phyloP scores from a whole-genome alignment of 805 yeast genomes.

The Schizosaccharomyces osmophilus region DNA sequence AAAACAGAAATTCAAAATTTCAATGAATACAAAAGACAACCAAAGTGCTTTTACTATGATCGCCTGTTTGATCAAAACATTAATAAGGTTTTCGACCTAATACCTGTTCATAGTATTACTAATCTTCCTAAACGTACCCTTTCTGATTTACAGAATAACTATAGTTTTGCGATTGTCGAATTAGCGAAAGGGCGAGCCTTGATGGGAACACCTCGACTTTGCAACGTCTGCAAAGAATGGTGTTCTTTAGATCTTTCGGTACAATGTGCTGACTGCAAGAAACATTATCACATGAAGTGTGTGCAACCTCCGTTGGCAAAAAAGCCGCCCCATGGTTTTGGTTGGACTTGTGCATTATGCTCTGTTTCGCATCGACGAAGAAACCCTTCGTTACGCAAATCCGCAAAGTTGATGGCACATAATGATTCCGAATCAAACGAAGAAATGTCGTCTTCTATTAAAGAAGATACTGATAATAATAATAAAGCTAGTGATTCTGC shows the following conservation, averaged over 20 bases:
- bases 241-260: slow-evolving; percentile 50
- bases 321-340: slow-evolving; percentile 68
- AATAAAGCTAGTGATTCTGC: no score
- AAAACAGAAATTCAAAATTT: slow-evolving; percentile 37
- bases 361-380: background rate
- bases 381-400: background rate
- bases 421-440: background rate
- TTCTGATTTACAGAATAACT: slow-evolving; percentile 38
- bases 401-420: background rate
- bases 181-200: slow-evolving; percentile 38
- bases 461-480: no score
- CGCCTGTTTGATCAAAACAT: slow-evolving; percentile 69
- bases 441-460: background rate
- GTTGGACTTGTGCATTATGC: slow-evolving; percentile 50
- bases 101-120: slow-evolving; percentile 34
- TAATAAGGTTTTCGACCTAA: slow-evolving; percentile 54
- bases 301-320: slow-evolving; percentile 58
- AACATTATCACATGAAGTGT: slow-evolving; percentile 55
- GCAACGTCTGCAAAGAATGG: slow-evolving; percentile 70
- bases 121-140: slow-evolving; percentile 35
- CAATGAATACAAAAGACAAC: slow-evolving; percentile 27
- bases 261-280: slow-evolving; percentile 53
- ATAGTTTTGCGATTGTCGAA: slow-evolving; percentile 54
- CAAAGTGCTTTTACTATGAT: slow-evolving; percentile 64
- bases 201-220: slow-evolving; percentile 36